phyloP scores from a whole-genome alignment of 805 yeast genomes.

The Candida maesae region DNA sequence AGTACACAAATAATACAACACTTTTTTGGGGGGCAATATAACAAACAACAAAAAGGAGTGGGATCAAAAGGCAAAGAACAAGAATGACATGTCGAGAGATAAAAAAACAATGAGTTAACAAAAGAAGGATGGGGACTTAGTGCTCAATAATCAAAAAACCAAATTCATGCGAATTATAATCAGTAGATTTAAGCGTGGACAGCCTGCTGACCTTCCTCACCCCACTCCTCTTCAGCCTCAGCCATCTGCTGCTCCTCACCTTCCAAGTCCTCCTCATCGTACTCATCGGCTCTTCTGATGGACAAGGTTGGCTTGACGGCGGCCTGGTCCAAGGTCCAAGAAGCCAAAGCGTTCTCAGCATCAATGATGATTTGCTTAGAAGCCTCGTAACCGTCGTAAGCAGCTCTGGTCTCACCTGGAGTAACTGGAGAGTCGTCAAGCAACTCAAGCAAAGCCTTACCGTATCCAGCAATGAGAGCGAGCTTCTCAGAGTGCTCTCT shows the following conservation, averaged over 20 bases:
- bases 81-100: no score
- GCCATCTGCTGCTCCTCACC: slow-evolving; percentile 46
- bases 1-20: not conserved
- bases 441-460: slow-evolving; percentile 79
- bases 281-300: slow-evolving; percentile 55
- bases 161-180: not conserved
- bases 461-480: slow-evolving; percentile 85
- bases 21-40: slow-evolving; percentile 1
- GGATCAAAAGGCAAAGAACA: no score
- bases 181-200: slow-evolving; percentile 20
- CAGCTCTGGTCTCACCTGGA: slow-evolving; percentile 90
- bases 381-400: slow-evolving; percentile 86
- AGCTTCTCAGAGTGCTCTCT: slow-evolving; percentile 84
- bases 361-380: slow-evolving; percentile 84
- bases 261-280: slow-evolving; percentile 45
- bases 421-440: slow-evolving; percentile 83
- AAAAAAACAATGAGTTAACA: no score
- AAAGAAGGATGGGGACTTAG: no score
- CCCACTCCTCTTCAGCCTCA: slow-evolving; percentile 54
- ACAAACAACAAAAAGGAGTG: slow-evolving; percentile 1
- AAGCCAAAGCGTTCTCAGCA: slow-evolving; percentile 77
- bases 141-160: no score
- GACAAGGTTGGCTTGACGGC: slow-evolving; percentile 79
- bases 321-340: slow-evolving; percentile 83
- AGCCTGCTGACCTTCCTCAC: slow-evolving; percentile 33